phyloP scores from a whole-genome alignment of 2,329 filamentous ascomycete species.

The Zalaria sp. region DNA sequence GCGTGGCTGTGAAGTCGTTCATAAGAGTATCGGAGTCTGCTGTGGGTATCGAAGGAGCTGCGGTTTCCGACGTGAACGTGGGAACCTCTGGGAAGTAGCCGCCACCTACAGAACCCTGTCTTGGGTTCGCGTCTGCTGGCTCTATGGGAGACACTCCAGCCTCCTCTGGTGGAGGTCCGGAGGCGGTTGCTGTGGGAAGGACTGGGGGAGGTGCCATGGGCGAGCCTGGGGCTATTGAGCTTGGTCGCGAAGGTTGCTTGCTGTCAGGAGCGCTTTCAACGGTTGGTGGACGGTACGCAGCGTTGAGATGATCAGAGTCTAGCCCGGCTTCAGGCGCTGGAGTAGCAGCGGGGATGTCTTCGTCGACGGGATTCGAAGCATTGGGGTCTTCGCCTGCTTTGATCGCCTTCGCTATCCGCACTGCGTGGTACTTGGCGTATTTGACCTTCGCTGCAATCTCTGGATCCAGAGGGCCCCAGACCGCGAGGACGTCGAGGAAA shows the following conservation, averaged over 20 bases:
- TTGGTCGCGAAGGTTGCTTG: slow-evolving; percentile 26
- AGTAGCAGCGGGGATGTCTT: slow-evolving; percentile 35
- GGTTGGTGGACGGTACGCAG: slow-evolving; percentile 30
- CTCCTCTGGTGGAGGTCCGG: slow-evolving; percentile 26
- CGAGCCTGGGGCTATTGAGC: slow-evolving; percentile 9
- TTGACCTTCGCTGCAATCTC: slow-evolving; percentile 81
- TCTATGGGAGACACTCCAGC: slow-evolving; percentile 40
- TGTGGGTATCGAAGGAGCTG: slow-evolving; percentile 21
- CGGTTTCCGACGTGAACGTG: slow-evolving; percentile 25
- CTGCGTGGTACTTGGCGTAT: slow-evolving; percentile 90
- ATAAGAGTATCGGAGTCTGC: slow-evolving; percentile 14
- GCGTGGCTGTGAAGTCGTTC: slow-evolving; percentile 8
- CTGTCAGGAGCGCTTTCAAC: slow-evolving; percentile 50
- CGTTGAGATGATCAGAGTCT: not conserved
- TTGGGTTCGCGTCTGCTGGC: slow-evolving; percentile 16
- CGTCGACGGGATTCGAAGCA: slow-evolving; percentile 65
- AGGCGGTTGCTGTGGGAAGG: slow-evolving; percentile 32
- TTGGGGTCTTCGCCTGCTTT: slow-evolving; percentile 89
- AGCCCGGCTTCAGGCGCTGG: not conserved
- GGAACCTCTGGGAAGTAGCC: slow-evolving; percentile 45
- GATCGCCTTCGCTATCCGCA: slow-evolving; percentile 79
- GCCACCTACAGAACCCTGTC: slow-evolving; percentile 37
- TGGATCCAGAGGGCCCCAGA: slow-evolving; percentile 64
- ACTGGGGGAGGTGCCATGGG: slow-evolving; percentile 12
- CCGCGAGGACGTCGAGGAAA: slow-evolving; percentile 75